Conservation (phyloP, 2,329 filamentous ascomycete species). For the Macrophomina phaseolina region DNA sequence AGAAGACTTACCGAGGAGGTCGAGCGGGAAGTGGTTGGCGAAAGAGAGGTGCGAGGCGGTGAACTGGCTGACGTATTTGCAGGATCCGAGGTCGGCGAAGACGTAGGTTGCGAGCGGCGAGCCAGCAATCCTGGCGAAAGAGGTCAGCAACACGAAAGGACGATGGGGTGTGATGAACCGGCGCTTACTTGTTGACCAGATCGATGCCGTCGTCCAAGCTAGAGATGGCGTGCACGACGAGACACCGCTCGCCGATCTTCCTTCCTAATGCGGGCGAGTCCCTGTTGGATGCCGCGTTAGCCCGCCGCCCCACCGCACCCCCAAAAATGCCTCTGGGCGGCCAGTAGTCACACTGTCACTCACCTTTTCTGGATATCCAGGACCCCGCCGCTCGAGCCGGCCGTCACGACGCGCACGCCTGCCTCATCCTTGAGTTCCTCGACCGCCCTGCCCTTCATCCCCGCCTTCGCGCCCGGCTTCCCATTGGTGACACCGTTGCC, state of each 20-base stretch:
- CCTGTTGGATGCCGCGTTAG: conserved; percentile 16
- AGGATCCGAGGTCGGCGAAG: conserved; percentile 56
- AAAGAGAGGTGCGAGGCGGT: conserved; percentile 57
- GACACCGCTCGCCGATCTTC: conserved; percentile 51
- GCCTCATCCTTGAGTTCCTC: conserved; percentile 9
- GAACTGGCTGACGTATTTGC: conserved; percentile 67
- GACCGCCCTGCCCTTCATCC: neutral
- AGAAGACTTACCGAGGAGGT: conserved; percentile 53
- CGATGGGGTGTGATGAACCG: conserved; percentile 22
- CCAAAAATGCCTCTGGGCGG: neutral
- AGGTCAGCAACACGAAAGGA: neutral
- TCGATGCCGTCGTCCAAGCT: conserved; percentile 63
- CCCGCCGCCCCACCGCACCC: neutral
- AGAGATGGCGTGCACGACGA: conserved; percentile 54
- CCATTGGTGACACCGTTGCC: conserved; percentile 7
- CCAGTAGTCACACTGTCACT: neutral
- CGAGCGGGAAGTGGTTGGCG: conserved; percentile 63
- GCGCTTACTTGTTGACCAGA: conserved; percentile 39
- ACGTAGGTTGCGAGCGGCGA: conserved; percentile 57
- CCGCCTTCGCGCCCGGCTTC: neutral
- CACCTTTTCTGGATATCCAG: conserved; percentile 14
- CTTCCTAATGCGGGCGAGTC: conserved; percentile 20
- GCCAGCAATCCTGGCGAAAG: conserved; percentile 10
- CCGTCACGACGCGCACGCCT: conserved; percentile 19
- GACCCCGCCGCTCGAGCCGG: conserved; percentile 18